These are phyloP conservation scores for Trapa incisa DNA, from an alignment of 345 rosid genomes.

Conservation along the genomic window DNA sequence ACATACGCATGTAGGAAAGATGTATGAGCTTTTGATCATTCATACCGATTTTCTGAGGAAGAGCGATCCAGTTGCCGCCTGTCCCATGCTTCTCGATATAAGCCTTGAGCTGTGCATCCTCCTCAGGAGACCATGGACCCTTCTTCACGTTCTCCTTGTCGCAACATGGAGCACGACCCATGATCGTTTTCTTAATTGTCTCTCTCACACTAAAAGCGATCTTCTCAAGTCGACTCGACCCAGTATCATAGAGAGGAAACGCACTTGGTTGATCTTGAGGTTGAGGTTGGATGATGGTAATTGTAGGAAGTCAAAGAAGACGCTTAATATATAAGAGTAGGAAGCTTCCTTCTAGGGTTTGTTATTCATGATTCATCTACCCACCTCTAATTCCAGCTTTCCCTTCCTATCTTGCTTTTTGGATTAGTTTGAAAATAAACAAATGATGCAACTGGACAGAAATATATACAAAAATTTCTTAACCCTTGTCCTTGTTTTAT, in stretches of 20 bases:
- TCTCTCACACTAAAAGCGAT: background rate
- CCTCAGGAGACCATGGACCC: conserved; percentile 98
- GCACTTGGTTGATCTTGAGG: conserved; percentile 14
- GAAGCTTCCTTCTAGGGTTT: conserved; percentile 34
- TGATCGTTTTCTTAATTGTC: conserved; percentile 8
- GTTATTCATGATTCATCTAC: conserved; percentile 8
- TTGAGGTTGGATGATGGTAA: conserved; percentile 5
- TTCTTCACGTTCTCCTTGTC: conserved; percentile 88
- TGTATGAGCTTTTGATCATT: background rate
- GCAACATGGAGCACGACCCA: conserved; percentile 99
- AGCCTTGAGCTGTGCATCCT: conserved; percentile 81
- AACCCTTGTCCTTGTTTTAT: conserved; percentile 5
- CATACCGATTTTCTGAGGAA: conserved; percentile 89
- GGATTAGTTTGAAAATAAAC: conserved; percentile 36
- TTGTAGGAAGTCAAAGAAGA: conserved; percentile 7
- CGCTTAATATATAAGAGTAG: conserved; percentile 29
- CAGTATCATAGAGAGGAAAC: background rate
- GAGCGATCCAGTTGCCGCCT: conserved; percentile 96
- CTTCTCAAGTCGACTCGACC: no score
- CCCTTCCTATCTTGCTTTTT: conserved; percentile 31
- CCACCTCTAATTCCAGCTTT: conserved; percentile 17
- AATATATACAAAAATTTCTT: conserved; percentile 1
- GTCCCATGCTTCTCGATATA: conserved; percentile 76
- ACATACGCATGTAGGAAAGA: background rate
- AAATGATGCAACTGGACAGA: conserved; percentile 8